Base-by-base conservation (phyloP, 805 yeast genomes). In the Schwanniomyces occidentalis region DNA sequence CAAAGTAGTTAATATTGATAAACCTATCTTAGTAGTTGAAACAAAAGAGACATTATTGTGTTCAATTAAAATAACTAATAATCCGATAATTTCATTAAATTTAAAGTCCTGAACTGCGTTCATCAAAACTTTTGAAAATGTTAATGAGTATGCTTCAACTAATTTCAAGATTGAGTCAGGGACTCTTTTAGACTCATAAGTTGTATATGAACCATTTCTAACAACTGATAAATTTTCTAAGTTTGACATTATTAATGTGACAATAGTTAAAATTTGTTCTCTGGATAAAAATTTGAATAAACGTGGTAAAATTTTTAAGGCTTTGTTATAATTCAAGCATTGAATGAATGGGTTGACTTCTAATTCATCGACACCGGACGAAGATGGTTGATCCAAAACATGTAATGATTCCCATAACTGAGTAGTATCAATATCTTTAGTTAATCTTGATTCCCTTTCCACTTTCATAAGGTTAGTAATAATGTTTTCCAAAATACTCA, bases 291-390 rank as follows among this genome's bases (percentile, higher is more conserved):
- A 86, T 53, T 87, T 85, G 70, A 88, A 88, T 40, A 87, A 74
- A 63, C 99, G 80, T 33, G 93, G 89, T 66, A 91, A 80, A 23
- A 88, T 75, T 60, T 88, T 90, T 69, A 88, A 80, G 37, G 95
- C 93, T 63, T 91, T 91, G 50, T 86, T 86, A 54, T 82, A 85
- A 17, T 85, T 78, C 45, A 91, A 72, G 55, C 87, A 79, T 46
- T 89, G 87, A 34, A 89, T 76, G 52, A 90, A 90, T 24, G 95
- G 93, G 53, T 83, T 83, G 18, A 79, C 79, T 38, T 61, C 68
- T n/a, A 56, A 49, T 44, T 57, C 68, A 30, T 59, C 65, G 29
- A 62, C 69, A 35, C 81, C 77, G 39, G 75, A 71, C n/a, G 74
- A 69, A 31, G 66, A 64, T 20, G 75, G 63, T 37, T 76, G 78